A percentile compares a stretch with the other conserved stretches of the same genome.
phyloP scores from a whole-genome alignment of 805 yeast genomes.

The Cyberlindnera suaveolens region DNA sequence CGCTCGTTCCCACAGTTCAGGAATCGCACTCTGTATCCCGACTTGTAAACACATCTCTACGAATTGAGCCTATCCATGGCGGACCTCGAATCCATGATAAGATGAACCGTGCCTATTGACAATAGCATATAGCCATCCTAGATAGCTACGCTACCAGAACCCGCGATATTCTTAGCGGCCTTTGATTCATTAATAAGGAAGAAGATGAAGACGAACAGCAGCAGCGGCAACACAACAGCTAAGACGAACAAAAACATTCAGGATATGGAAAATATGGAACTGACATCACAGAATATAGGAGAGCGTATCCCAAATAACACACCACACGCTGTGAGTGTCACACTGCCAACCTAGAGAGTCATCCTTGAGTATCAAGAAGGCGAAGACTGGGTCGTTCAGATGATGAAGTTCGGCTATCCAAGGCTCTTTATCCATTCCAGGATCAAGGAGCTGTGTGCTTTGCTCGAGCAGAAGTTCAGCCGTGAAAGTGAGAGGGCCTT shows the following conservation, averaged over 20 bases:
- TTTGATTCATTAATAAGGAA: no score
- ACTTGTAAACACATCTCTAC: no score
- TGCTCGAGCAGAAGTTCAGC: slow-evolving; percentile 65
- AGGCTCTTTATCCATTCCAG: slow-evolving; percentile 66
- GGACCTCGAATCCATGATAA: no score
- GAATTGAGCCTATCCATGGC: no score
- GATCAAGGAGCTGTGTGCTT: slow-evolving; percentile 48
- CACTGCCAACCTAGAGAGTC: slow-evolving; percentile 93
- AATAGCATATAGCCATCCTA: no score
- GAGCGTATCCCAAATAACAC: slow-evolving; percentile 88
- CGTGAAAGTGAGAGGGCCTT: slow-evolving; percentile 70
- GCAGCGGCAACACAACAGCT: no score
- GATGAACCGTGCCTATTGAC: no score
- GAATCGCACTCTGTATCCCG: no score
- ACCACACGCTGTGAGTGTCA: slow-evolving; percentile 94
- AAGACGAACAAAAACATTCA: neutral
- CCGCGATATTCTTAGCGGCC: no score
- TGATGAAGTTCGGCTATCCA: slow-evolving; percentile 87
- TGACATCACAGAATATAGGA: slow-evolving; percentile 45
- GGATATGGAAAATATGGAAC: neutral
- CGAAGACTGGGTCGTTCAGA: slow-evolving; percentile 66
- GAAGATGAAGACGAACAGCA: no score
- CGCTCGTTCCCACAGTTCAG: no score
- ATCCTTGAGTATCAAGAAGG: slow-evolving; percentile 92
- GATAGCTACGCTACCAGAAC: no score